Base-by-base conservation (phyloP, 2,329 filamentous ascomycete genomes). In the Diplodia seriata region DNA sequence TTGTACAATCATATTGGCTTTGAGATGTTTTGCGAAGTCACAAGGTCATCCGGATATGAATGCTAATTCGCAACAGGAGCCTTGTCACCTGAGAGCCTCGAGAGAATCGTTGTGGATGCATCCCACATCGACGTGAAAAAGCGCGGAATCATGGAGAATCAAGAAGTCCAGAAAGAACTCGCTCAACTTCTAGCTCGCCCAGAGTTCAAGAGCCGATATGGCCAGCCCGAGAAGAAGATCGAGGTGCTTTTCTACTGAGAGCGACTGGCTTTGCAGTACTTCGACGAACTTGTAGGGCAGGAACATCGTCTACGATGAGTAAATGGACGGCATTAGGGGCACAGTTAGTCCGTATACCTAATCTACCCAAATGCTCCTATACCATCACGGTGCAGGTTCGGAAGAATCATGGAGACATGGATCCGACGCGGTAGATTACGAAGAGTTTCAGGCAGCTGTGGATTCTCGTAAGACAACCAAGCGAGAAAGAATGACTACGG, bases 51-150 rank as follows among this genome's bases (percentile, higher is more conserved):
- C 40, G 20, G 50, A 56, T 11, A 20, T 31, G 29, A 38, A 14
- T 73, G 43, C 68, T 69, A 78, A 47, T 53, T 20, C 8, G 26
- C 15, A 55, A 31, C 70, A 87, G 90, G 90, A 43, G 89, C 90
- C 2, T 80, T 98, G 54, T 91, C 89, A 31, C 79, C 91, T 38
- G 85, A 87, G 40, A 86, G 90, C 69, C 79, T 98, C 66, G 88
- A 93, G 80, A 87, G 92, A 55, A 86, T 99, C 40, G 87, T 98
- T 9, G 86, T 98, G 38, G 95, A 99, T 80, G 93, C 92, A 15
- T 97, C 93, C 8, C 90, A 97, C 76, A 91, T 97, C 71, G 94
- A 99, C 79, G 88, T 91, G 79, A 99, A 99, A 85, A 97, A 97
- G 84, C 86, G 94, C 56, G 93, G 93, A 0, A 88, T 99, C 71